Evolutionary conservation across 805 yeast species (phyloP).

Genomic region (Ogataea pignaliae): DNA sequence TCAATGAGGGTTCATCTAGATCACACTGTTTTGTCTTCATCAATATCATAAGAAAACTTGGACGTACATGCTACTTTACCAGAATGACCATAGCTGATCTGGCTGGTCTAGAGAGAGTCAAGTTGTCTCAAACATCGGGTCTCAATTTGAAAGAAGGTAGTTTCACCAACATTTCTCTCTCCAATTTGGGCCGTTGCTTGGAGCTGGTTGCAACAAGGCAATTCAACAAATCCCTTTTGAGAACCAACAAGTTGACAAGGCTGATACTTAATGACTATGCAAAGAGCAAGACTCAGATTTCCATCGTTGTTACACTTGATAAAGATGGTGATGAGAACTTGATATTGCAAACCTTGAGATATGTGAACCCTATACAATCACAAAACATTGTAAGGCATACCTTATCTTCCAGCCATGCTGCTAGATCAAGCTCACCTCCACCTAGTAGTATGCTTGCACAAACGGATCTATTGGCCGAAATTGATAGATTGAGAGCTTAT

Average conservation of each 20-base stretch:
- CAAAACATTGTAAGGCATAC: conserved; percentile 22
- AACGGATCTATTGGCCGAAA: conserved; percentile 22
- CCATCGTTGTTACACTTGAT: conserved; percentile 36
- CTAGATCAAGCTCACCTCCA: conserved; percentile 2
- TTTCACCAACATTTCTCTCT: conserved; percentile 43
- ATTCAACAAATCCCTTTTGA: conserved; percentile 37
- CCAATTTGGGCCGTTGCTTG: conserved; percentile 47
- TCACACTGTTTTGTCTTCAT: conserved; percentile 50
- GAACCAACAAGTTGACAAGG: conserved; percentile 47
- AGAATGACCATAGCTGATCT: conserved; percentile 47
- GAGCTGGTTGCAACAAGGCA: conserved; percentile 35
- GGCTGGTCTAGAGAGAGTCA: conserved; percentile 49
- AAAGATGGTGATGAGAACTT: conserved; percentile 34
- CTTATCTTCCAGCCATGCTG: conserved; percentile 6
- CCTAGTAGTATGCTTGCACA: conserved; percentile 7
- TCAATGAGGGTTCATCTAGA: conserved; percentile 42
- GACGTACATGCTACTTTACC: conserved; percentile 24
- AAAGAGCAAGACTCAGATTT: conserved; percentile 27
- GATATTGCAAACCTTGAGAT: conserved; percentile 28
- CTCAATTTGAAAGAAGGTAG: conserved; percentile 43
- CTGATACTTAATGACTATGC: conserved; percentile 43
- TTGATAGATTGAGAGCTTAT: conserved; percentile 21
- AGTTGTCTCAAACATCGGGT: conserved; percentile 41
- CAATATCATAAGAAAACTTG: conserved; percentile 28
- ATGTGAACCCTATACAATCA: conserved; percentile 27